Conservation (phyloP, 2,329 filamentous ascomycete species). For the Fusarium sp. region DNA sequence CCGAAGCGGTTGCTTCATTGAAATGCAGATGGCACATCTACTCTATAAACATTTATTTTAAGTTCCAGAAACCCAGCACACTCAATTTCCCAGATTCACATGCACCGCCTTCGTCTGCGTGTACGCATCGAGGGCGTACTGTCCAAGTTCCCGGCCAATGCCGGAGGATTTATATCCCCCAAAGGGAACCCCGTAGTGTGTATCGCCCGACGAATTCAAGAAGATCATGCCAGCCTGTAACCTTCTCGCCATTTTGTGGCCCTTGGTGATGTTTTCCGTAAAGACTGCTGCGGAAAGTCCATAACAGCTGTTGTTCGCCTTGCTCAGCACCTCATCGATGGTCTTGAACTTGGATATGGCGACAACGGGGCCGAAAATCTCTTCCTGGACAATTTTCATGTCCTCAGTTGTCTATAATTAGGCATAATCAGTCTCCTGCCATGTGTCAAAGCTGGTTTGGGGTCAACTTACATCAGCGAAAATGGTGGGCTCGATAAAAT, state of each 20-base stretch:
- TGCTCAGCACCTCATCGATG: accelerated
- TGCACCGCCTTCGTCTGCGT: not conserved
- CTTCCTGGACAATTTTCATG: not conserved
- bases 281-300: not conserved
- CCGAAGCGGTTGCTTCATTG: not conserved
- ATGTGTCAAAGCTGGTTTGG: too few relatives aligned
- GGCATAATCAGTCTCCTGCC: too few relatives aligned
- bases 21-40: not conserved
- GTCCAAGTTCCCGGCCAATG: not conserved
- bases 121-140: not conserved
- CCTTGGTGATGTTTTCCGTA: not conserved
- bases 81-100: not conserved
- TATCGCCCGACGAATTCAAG: not conserved
- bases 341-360: not conserved
- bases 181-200: not conserved
- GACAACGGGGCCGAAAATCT: not conserved
- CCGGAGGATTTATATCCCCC: not conserved
- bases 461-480: not conserved
- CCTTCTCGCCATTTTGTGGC: not conserved
- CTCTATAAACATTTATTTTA: not conserved
- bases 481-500: not conserved
- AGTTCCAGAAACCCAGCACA: not conserved
- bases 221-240: not conserved
- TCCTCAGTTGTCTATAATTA: not conserved
- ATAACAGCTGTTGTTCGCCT: not conserved